Conservation (phyloP, 305 asterid species). For the Solanum hybrid region DNA sequence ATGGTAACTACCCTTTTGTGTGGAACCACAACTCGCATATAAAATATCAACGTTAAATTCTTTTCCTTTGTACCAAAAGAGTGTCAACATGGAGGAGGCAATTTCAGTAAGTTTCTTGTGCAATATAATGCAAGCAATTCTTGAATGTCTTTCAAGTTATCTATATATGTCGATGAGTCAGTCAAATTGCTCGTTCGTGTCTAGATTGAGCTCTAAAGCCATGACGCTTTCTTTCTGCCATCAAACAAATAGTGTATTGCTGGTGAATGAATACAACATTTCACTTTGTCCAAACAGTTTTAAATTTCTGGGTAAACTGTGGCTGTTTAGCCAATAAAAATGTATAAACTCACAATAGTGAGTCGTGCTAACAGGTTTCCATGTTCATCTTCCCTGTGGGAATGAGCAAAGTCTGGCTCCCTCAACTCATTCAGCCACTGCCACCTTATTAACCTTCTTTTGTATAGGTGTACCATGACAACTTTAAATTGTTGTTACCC, state of each 20-base stretch:
- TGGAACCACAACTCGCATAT: background rate
- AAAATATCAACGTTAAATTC: background rate
- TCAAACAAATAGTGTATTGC: background rate
- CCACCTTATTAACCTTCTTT: background rate
- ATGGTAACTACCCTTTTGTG: background rate
- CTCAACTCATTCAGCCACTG: background rate
- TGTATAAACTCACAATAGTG: background rate
- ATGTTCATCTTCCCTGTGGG: background rate
- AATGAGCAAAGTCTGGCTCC: background rate
- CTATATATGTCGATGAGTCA: background rate
- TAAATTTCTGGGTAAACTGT: background rate
- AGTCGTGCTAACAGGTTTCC: no score
- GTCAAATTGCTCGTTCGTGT: background rate
- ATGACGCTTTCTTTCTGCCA: background rate
- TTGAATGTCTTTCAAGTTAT: background rate
- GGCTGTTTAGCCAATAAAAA: background rate
- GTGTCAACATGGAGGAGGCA: background rate
- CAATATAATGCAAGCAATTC: background rate
- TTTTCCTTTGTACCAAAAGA: background rate
- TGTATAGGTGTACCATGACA: background rate
- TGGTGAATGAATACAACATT: background rate
- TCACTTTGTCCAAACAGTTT: background rate
- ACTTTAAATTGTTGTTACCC: background rate
- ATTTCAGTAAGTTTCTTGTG: background rate
- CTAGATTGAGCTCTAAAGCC: background rate